Evolutionary conservation across 805 yeast genomes (phyloP), one percentile per base, ranked within the genome.

Genomic region (Wickerhamia fluorescens): DNA sequence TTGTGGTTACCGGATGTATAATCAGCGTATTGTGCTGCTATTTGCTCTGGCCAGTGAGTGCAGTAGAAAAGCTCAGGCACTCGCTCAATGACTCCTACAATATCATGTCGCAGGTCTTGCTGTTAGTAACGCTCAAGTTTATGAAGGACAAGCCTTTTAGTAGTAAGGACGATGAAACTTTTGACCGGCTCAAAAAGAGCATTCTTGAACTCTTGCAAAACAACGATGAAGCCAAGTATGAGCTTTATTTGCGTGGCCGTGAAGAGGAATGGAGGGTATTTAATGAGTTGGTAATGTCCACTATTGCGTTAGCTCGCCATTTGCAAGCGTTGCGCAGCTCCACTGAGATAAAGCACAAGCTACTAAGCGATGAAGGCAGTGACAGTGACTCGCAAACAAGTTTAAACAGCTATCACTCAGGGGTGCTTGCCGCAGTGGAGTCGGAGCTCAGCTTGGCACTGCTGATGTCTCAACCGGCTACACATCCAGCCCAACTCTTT

Each of bases 251-350:
- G 2, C 37, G 41, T 5, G 89, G 92, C 1, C 55, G 61, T 27
- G 85, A 76, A 38, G 39, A 49, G 3, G 79, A 80, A 43, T 76
- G 65, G 53, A 34, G 38, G 0, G 36, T 66, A 1, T 61, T 75
- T 20, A 48, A 49, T 8, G 47, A 65, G 20, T 51, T 79, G 14
- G 80, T 74, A 1, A 57, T 59, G 4, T 68, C 78, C 0, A 68
- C 76, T 6, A 61, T 68, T 22, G 58, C 68, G 7, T 45, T 83
- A 37, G 53, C 68, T 5, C 66, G 71, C 38, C 77, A 75, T 41
- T 46, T 82, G 23, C 79, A 80, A 29, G 89, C 89, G 1, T 56
- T 84, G 38, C 60, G 73, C 36, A 68, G 78, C 25, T 78, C 88
- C 9, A 72, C 78, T 7, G 81, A 75, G 35, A 78, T 79, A 62